phyloP scores from a whole-genome alignment of 495 filamentous ascomycete species.

The Tuber calosporum region DNA sequence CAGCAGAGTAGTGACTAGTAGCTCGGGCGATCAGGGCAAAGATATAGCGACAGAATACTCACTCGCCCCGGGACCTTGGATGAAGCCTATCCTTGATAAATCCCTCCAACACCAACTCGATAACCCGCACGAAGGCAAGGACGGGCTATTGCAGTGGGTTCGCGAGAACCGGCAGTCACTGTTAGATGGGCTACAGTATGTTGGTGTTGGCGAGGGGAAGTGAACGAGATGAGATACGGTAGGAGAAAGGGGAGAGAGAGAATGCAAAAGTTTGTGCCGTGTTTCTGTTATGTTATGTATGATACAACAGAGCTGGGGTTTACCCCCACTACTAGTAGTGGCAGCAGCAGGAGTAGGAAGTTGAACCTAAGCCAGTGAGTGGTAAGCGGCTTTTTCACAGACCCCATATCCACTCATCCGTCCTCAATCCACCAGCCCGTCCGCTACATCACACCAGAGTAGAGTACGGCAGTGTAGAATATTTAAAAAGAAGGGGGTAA shows the following conservation, averaged over 20 bases:
- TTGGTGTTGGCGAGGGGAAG: not conserved
- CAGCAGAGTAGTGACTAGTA: not conserved
- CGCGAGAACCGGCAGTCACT: slow-evolving; percentile 49
- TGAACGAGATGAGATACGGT: not conserved
- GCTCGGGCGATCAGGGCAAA: slow-evolving; percentile 51
- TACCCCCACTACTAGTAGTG: not conserved
- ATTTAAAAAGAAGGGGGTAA: not conserved
- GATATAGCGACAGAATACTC: slow-evolving; percentile 55
- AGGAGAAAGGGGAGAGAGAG: not conserved
- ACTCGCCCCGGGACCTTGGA: slow-evolving; percentile 66
- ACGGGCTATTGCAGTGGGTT: slow-evolving; percentile 53
- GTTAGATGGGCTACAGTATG: slow-evolving; percentile 1
- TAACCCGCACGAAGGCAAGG: slow-evolving; percentile 63
- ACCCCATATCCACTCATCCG: not conserved
- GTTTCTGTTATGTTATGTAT: not conserved
- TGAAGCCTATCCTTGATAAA: slow-evolving; percentile 61
- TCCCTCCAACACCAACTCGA: slow-evolving; percentile 79
- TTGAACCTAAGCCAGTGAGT: not conserved
- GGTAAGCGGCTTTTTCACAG: not conserved
- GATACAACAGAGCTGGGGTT: not conserved
- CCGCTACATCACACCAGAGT: not conserved
- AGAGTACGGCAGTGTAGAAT: not conserved
- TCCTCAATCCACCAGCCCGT: not conserved
- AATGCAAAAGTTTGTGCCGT: not conserved
- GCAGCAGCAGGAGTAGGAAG: not conserved